Evolutionary conservation across 306 rosid genomes (phyloP), one percentile per base, ranked within the genome.

Genomic region (Hippophae tibetana): DNA sequence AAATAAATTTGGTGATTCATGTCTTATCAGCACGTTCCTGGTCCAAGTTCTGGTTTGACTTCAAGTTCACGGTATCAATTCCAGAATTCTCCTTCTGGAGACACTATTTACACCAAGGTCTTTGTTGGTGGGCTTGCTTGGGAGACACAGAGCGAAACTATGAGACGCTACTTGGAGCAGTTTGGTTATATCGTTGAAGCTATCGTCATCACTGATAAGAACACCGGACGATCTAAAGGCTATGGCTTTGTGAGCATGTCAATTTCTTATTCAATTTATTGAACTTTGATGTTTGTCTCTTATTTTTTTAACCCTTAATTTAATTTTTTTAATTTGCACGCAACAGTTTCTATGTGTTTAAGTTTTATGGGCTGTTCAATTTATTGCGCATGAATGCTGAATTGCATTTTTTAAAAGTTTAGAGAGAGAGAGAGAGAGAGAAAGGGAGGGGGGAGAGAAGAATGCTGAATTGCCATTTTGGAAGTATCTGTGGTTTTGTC

Each of bases 81-180:
- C 62, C 12, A 74, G 58, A 87, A 75, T 63, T 84, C 94, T 64
- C 97, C 97, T 52, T 87, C 82, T 50, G 98, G 96, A 6, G 98
- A 90, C 71, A 90, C 98, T 2, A 87, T 96, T 7, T 85, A 76
- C 78, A 87, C 96, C 63, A 90, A 90, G 67, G 96, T 90, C 57
- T 90, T 87, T 58, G 98, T 90, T 43, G 98, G 98, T 10, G 96
- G 98, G 5, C 76, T 90, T 62, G 96, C 97, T 6, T 90, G 97
- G 97, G 97, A 90, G 74, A 90, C 97, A 0, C 97, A 84, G 75
- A 86, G 87, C 74, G 92, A 90, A 51, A 81, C 96, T 66, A 76
- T 90, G 96, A 82, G 89, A 57, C 84, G 84, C 48, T 73, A 90
- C 68, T 92, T 92, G 68, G 86, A 83, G 25, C 87, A 87, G 46